Evolutionary conservation across 495 filamentous ascomycete species (phyloP), one percentile per base, ranked within the genome.

Genomic region (Evansstolkia leycettana): DNA sequence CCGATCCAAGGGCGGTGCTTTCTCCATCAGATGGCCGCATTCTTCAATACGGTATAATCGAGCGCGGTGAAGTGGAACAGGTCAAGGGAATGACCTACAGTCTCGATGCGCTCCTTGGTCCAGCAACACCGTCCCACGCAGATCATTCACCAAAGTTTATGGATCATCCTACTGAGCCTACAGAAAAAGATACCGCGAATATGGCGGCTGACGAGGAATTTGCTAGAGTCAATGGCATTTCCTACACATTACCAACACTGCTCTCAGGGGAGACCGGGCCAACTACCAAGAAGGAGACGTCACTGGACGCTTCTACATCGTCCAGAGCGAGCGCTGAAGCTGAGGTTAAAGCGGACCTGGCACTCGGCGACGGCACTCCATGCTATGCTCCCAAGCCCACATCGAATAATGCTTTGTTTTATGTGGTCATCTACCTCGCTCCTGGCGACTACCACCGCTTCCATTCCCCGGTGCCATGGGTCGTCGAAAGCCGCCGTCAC

Each of bases 51-150:
- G 90, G 90, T 2, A 79, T 72, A 43, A 94, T 99, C 37, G 80
- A 90, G 43, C 72, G 82, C 33, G 89, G 88, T 18, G 82, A 94
- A 45, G 88, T 99, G n/a, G 90, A 96, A 56, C 90, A 96, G 55
- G 89, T 96, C 26, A 99, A 99, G 56, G 90, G 90, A 30, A 89
- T 96, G 70, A 96, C 87, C 2, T 99, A 99, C 57, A 90, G 82
- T 39, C 69, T 99, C 31, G 90, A 96, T 52, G 86, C 89, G 0
- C 69, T 99, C 1, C 65, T 99, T 3, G 90, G 90, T 24, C 73
- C 75, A 32, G 72, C 67, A 23, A 62, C 62, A 6, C 61, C 69
- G 17, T 42, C 48, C 16, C 40, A 59, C 20, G 60, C 55, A n/a
- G 61, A 63, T 34, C 57, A 64, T 33, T 48, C 44, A 28, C 55